A percentile compares a stretch with the other conserved stretches of the same genome.
These are phyloP conservation scores for Thraustochytrium sp. DNA, from an alignment of 352 stramenopile genomes.

Conservation along the genomic window DNA sequence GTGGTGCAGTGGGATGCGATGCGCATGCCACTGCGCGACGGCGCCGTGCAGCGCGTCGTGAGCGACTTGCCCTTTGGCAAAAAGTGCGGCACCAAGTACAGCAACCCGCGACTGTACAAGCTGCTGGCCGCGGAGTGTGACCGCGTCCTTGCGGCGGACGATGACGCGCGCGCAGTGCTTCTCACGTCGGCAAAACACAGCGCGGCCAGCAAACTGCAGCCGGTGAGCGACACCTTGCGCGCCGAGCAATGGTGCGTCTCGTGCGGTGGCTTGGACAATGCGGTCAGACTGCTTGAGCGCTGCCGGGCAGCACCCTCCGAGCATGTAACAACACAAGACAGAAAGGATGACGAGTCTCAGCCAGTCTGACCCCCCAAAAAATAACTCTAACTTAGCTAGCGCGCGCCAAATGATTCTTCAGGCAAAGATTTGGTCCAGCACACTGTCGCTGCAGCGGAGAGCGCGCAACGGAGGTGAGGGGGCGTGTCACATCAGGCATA, in stretches of 20 bases:
- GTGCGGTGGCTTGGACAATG: neutral
- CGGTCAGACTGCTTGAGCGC: neutral
- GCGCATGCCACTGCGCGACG: neutral
- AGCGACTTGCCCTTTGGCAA: constrained; percentile 28
- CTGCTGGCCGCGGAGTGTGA: neutral
- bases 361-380: neutral
- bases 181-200: neutral
- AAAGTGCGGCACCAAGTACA: neutral
- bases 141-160: neutral
- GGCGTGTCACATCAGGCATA: neutral
- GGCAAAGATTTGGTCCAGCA: neutral
- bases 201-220: neutral
- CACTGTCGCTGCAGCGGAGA: neutral
- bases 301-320: too few species aligned
- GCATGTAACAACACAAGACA: neutral
- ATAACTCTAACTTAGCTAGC: neutral
- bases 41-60: neutral
- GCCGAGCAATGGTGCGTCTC: neutral
- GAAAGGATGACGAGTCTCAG: neutral
- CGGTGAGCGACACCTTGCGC: neutral
- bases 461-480: neutral
- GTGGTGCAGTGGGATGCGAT: constrained; percentile 29
- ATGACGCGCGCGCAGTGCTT: neutral
- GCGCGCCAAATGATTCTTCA: neutral
- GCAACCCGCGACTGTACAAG: neutral